Evolutionary conservation across 2,329 filamentous ascomycete species (phyloP), one percentile per base, ranked within the genome.

Genomic region (Cercospora sesami): DNA sequence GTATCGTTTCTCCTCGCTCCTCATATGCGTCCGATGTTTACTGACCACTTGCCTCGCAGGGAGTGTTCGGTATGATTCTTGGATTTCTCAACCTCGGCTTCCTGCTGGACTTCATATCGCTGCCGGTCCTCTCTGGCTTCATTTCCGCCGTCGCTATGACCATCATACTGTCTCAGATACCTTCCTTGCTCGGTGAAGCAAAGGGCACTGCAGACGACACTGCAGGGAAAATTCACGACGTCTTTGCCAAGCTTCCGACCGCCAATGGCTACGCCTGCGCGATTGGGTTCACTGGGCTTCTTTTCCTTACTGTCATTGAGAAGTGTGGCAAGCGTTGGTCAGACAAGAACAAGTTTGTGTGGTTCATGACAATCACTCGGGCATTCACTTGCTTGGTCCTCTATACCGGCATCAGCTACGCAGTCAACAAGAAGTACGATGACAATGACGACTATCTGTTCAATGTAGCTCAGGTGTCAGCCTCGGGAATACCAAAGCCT

Each of bases 71-170:
- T 16, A 82, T 90, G 23, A 81, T 83, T 16, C 79, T 90, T 2
- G 88, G 88, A 0, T 80, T 90, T 1, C 80, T 90, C 23, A 88
- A 87, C 33, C 69, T 70, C n/a, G 69, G 69, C 2, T 73, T 73
- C 42, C 59, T 73, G 26, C 82, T 90, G 21, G 87, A 90, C 68
- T 90, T 89, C 72, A 86, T 90, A 71, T 89, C 88, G 0, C 82
- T 88, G 1, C 88, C 88, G 0, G 86, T 90, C 1, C 81, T 90
- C 0, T 87, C 83, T 6, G 88, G 88, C 4, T 90, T 90, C 79
- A 89, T 90, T 72, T 88, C 87, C 0, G 87, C 88, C 1, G 87
- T 88, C 1, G 88, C 87, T 26, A 85, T 90, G 59, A 88, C 87
- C 31, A 90, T 90, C 73, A 85, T 86, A 23, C 84, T 89, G 60